Conservation (phyloP, 2,329 filamentous ascomycete genomes). For the Corniculantispora saksenae region DNA sequence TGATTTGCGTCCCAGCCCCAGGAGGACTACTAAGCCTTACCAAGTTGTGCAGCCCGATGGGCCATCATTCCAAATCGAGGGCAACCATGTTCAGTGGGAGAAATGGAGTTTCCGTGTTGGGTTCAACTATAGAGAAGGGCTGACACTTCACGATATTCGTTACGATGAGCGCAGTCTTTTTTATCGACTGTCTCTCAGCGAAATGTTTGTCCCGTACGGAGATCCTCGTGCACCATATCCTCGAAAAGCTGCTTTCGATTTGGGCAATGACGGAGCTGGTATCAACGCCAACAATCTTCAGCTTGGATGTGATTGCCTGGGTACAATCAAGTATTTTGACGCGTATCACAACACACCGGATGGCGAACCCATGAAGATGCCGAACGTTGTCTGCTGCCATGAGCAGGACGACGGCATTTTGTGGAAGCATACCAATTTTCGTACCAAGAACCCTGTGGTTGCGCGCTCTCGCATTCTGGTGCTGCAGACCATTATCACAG, state of each 20-base stretch:
- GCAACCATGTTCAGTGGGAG: slow-evolving; percentile 53
- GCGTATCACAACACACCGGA: slow-evolving; percentile 33
- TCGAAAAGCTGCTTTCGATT: slow-evolving; percentile 68
- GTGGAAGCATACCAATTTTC: slow-evolving; percentile 64
- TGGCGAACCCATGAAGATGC: slow-evolving; percentile 33
- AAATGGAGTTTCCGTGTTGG: slow-evolving; percentile 67
- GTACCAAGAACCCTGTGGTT: slow-evolving; percentile 57
- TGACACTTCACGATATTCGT: slow-evolving; percentile 65
- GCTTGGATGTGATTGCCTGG: slow-evolving; percentile 66
- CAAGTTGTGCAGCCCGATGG: slow-evolving; percentile 33
- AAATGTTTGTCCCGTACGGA: slow-evolving; percentile 69
- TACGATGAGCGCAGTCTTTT: slow-evolving; percentile 65
- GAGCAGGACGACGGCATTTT: slow-evolving; percentile 52
- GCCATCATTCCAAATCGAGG: slow-evolving; percentile 42
- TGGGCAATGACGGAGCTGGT: slow-evolving; percentile 66
- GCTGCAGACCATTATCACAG: slow-evolving; percentile 62
- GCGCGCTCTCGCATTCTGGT: slow-evolving; percentile 58
- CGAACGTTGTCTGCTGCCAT: slow-evolving; percentile 39
- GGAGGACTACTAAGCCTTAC: slow-evolving; percentile 33
- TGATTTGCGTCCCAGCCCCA: slow-evolving; percentile 26
- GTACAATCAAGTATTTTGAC: slow-evolving; percentile 52
- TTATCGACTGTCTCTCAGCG: slow-evolving; percentile 63
- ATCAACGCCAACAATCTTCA: slow-evolving; percentile 65
- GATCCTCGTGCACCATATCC: slow-evolving; percentile 64
- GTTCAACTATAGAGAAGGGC: slow-evolving; percentile 68